Base-by-base conservation (phyloP, 345 rosid species). In the Mallotus nudiflorus region DNA sequence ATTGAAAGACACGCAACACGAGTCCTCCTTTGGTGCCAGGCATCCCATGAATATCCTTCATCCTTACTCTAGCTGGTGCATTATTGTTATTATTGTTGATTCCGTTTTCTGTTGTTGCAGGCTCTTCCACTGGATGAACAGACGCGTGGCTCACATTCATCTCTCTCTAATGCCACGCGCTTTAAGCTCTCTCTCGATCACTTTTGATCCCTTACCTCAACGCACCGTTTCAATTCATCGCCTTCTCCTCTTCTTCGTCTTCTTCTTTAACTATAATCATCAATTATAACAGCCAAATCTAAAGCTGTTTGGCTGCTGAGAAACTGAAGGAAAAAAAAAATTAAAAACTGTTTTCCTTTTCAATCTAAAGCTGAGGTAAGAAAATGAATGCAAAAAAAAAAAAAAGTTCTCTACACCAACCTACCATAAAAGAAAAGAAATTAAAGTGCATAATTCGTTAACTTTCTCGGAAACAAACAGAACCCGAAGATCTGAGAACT, bases 81-180 rank as follows among this genome's bases (percentile, higher is more conserved):
- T 69, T 71, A 63, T 77, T 62, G 11, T 65, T 81, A 60, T 87
- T 62, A 9, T 65, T 81, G 56, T 87, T 77, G 39, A 60, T 80
- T 28, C 80, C 92, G 1, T 73, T 88, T 16, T 77, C 80, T 0
- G 87, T 82, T 20, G 85, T 71, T 0, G 88, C 80, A 42, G 84
- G 89, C 79, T 87, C 92, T 73, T 89, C 92, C 77, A 79, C 88
- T 2, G 90, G 96, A 77, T 89, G 92, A 81, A 80, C 81, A 69
- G 91, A 81, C 24, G 96, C 91, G 79, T 89, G 92, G 85, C 98
- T 89, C 87, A 84, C 90, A 76, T 68, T 92, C 98, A 95, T 95
- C 82, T 80, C 89, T 75, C 33, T 28, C 62, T 52, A n/a, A n/a
- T n/a, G n/a, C n/a, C n/a, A n/a, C n/a, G n/a, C n/a, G n/a, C n/a